Evolutionary conservation across 495 filamentous ascomycete genomes (phyloP).

Genomic region (Trichoderma erinaceum): DNA sequence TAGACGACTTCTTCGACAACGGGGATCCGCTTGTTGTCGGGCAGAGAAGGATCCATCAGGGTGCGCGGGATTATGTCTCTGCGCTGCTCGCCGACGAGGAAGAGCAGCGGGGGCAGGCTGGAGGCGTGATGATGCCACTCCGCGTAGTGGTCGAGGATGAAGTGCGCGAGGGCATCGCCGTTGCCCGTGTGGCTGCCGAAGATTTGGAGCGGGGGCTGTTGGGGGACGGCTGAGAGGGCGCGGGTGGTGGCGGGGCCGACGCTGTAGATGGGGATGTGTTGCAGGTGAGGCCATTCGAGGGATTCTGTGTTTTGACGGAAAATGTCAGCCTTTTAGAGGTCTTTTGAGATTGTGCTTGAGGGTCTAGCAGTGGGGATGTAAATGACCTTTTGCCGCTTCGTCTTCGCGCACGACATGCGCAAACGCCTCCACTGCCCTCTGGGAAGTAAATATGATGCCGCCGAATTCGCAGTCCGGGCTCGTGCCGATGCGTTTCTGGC

Average conservation of each 20-base stretch:
- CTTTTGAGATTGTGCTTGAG: too few species aligned
- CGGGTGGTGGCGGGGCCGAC: constrained; percentile 88
- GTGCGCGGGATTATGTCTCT: constrained; percentile 82
- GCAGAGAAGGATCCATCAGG: constrained; percentile 50
- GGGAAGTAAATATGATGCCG: constrained; percentile 87
- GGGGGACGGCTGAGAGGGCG: constrained; percentile 55
- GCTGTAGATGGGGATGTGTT: constrained; percentile 65
- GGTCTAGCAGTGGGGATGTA: too few species aligned
- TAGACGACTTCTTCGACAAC: constrained; percentile 82
- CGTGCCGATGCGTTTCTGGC: constrained; percentile 29
- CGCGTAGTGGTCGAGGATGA: constrained; percentile 69
- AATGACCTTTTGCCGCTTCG: constrained; percentile 34
- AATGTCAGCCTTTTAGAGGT: too few species aligned
- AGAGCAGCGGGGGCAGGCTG: constrained; percentile 62
- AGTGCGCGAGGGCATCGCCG: constrained; percentile 67
- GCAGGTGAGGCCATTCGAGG: constrained; percentile 40
- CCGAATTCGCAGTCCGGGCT: constrained; percentile 51
- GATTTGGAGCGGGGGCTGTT: constrained; percentile 44
- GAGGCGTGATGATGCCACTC: constrained; percentile 32
- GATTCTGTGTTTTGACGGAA: constrained; percentile 22
- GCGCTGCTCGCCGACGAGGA: constrained; percentile 79
- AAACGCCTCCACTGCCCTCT: constrained; percentile 87
- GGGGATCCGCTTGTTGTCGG: constrained; percentile 38
- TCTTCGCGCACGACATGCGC: constrained; percentile 53
- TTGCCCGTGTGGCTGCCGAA: constrained; percentile 75